Evolutionary conservation across 1,284 basidiomycete species (phyloP), one percentile per base, ranked within the genome.

Genomic region (Rhodotorula glutinis): DNA sequence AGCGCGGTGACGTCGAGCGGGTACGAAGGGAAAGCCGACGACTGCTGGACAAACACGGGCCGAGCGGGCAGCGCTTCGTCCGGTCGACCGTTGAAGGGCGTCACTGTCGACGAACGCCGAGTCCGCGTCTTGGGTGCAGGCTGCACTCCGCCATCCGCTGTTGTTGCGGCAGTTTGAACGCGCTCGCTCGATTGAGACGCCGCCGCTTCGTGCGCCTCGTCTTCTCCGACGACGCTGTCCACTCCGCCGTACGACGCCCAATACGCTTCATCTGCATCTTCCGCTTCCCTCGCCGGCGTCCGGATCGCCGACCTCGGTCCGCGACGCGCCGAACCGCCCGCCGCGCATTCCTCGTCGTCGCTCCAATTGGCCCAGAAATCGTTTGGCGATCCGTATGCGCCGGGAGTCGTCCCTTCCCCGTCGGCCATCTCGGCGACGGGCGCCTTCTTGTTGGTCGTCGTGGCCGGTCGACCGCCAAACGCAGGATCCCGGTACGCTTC

Each of bases 331-430:
- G 13, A 47, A 10, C 49, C 47, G 0, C 2, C 53, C 1, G 13
- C 41, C 11, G 29, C 44, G 2, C 46, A 46, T 4, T 46, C 65
- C 17, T 62, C 59, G 14, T 65, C 69, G 17, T 70, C 65, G 30
- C 54, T 60, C 62, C 66, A 70, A 0, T 66, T 66, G 13, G 53
- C 59, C 69, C 69, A 70, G n/a, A 70, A 70, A 29, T 70, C 65
- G 27, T 70, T 62, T 1, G 69, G 58, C 0, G 55, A 60, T 0
- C 62, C 69, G 27, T 65, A 65, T 3, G 65, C 69, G 1, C 69
- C 69, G 1, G 68, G 68, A 2, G 68, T 70, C 4, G 68, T 63
- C 2, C 68, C 68, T 29, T 70, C 62, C 4, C 68, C 65, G 41
- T 66, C 61, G 7, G 55, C 60, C 63, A 66, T 66, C 7, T 60